These are phyloP conservation scores for Botryosphaeria agaves DNA, from an alignment of 2,329 filamentous ascomycete genomes.

Conservation along the genomic window DNA sequence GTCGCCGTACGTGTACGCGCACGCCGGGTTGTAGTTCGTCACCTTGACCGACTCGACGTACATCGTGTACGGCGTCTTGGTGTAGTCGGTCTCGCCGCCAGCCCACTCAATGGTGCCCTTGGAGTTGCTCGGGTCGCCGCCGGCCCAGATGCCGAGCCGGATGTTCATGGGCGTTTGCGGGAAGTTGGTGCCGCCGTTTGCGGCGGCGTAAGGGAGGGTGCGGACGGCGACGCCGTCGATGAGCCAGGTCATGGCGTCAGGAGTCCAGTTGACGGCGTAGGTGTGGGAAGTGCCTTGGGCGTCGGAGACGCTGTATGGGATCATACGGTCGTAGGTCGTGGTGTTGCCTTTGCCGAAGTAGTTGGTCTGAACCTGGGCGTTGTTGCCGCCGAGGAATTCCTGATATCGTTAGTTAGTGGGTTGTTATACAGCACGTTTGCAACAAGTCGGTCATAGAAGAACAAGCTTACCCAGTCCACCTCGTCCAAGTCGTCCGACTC, in stretches of 20 bases:
- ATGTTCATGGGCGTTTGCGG: conserved; percentile 93
- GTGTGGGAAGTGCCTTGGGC: conserved; percentile 67
- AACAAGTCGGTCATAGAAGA: not conserved
- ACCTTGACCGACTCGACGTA: conserved; percentile 57
- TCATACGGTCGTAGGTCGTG: conserved; percentile 70
- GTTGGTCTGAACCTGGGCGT: conserved; percentile 75
- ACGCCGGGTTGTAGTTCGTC: conserved; percentile 86
- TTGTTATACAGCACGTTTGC: too few relatives aligned
- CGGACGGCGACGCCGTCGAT: conserved; percentile 65
- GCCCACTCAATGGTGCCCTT: conserved; percentile 82
- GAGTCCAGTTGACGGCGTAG: conserved; percentile 86
- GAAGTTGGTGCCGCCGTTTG: conserved; percentile 53
- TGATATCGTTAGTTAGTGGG: too few relatives aligned
- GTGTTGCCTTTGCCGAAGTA: conserved; percentile 92
- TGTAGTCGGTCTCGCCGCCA: conserved; percentile 69
- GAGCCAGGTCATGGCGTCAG: conserved; percentile 69
- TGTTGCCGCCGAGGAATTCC: conserved; percentile 76
- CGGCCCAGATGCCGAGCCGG: conserved; percentile 84
- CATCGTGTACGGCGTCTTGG: conserved; percentile 73
- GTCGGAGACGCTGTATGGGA: conserved; percentile 50
- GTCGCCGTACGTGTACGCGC: conserved; percentile 67
- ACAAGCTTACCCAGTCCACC: conserved; percentile 54
- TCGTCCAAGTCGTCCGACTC: conserved; percentile 88
- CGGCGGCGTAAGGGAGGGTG: conserved; percentile 51
- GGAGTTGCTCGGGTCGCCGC: conserved; percentile 66